Base-by-base conservation (phyloP, 257 asterid genomes). In the Scutellaria barbata region DNA sequence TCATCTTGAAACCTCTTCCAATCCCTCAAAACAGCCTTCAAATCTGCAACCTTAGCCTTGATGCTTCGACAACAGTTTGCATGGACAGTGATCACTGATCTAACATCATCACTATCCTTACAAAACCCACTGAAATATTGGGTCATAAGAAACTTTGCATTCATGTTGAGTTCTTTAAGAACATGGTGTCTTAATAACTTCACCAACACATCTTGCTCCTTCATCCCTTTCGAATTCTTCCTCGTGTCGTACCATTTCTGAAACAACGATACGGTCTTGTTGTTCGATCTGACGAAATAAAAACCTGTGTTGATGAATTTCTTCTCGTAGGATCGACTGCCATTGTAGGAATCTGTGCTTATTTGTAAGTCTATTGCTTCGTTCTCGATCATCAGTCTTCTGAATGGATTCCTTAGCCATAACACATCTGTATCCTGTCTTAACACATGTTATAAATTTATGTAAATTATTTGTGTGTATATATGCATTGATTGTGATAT, bases 21-120 rank as follows among this genome's bases (percentile, higher is more conserved):
- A 70, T 88, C 96, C 33, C 53, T 79, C 17, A 87, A 39, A 30
- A 87, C 90, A 1, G 18, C 60, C 67, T 77, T 85, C 61, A 90
- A 66, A 68, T 90, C 97, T 4, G 61, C 59, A 55, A 90, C 78
- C 65, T 90, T 90, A 2, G 96, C 95, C 9, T 43, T 37, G 10
- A 90, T 88, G 7, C 79, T 78, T 45, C 84, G 77, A 47, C 97
- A 90, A 51, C 97, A 87, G 53, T 88, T 90, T 18, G 97, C 92
- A 11, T 88, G 97, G 14, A 90, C 84, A 0, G 94, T 88, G 5
- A 67, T 65, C 12, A 87, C 94, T 1, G 3, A 25, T 5, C 61
- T 16, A 1, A 79, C 76, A 20, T 84, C 78, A 8, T 37, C 18
- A 16, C 85, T 87, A 13, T 84, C 66, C 0, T 46, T 69, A 70